Evolutionary conservation across 257 asterid species (phyloP).

Genomic region (Echium plantagineum): DNA sequence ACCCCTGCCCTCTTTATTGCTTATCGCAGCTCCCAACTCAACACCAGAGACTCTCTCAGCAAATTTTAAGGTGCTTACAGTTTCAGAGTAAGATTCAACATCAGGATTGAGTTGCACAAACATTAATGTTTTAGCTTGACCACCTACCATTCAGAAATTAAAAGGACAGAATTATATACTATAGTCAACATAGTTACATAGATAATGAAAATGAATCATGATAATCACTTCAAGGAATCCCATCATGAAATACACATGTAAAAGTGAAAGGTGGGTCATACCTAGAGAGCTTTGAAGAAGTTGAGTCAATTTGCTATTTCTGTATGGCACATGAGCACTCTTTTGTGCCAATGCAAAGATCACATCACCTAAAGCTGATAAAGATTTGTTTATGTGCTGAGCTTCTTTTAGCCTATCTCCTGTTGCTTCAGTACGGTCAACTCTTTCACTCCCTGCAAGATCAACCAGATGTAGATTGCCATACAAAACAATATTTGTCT

Average conservation of each 20-base stretch:
- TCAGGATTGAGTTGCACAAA: constrained; percentile 96
- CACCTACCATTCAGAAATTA: constrained; percentile 33
- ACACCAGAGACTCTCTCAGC: constrained; percentile 99
- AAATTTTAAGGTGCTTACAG: constrained; percentile 83
- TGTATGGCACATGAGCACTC: too few relatives aligned
- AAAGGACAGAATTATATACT: background rate
- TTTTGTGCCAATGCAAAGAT: too few relatives aligned
- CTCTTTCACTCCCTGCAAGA: too few relatives aligned
- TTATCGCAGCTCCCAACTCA: constrained; percentile 88
- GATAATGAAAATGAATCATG: background rate
- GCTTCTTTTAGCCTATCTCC: too few relatives aligned
- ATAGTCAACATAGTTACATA: constrained; percentile 5
- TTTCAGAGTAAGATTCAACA: constrained; percentile 79
- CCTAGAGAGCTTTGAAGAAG: too few relatives aligned
- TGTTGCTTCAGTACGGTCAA: too few relatives aligned
- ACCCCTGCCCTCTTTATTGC: constrained; percentile 82
- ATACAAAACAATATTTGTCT: too few relatives aligned
- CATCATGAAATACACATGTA: background rate
- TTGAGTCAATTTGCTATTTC: too few relatives aligned
- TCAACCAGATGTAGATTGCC: too few relatives aligned
- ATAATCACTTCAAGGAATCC: background rate
- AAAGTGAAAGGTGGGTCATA: too few relatives aligned
- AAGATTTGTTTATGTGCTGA: too few relatives aligned
- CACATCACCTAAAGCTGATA: too few relatives aligned
- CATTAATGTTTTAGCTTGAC: constrained; percentile 97